Evolutionary conservation across 2,329 filamentous ascomycete genomes (phyloP).

Genomic region (Herpomyces periplanetae): DNA sequence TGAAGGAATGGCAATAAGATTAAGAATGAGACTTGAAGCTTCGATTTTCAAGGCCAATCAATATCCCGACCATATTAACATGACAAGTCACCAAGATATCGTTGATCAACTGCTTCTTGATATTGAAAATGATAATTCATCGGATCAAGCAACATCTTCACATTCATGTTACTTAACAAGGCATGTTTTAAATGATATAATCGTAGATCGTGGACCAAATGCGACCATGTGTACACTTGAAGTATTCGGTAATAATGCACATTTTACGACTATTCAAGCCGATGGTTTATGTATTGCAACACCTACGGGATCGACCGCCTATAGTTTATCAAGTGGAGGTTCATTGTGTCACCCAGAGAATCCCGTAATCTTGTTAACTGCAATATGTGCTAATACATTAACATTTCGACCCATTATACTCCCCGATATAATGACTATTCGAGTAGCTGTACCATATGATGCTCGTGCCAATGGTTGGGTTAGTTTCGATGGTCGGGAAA

Average conservation of each 20-base stretch:
- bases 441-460: slow-evolving; percentile 76
- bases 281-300: slow-evolving; percentile 81
- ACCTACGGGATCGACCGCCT: slow-evolving; percentile 71
- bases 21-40: slow-evolving; percentile 61
- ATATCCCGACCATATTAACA: no score
- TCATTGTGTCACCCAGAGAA: slow-evolving; percentile 85
- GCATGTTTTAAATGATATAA: slow-evolving; percentile 91
- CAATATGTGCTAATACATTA: slow-evolving; percentile 74
- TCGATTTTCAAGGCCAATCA: no score
- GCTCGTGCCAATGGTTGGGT: slow-evolving; percentile 67
- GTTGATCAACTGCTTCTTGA: slow-evolving; percentile 67
- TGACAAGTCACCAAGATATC: slow-evolving; percentile 38
- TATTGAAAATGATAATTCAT: slow-evolving; percentile 42
- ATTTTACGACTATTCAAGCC: slow-evolving; percentile 69
- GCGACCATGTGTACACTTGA: slow-evolving; percentile 68
- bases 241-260: slow-evolving; percentile 71
- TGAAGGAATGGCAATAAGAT: slow-evolving; percentile 52
- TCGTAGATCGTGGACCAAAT: slow-evolving; percentile 71
- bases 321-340: slow-evolving; percentile 79
- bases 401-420: slow-evolving; percentile 88
- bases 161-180: no score
- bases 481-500: slow-evolving; percentile 80
- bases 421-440: slow-evolving; percentile 72
- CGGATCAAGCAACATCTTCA: slow-evolving; percentile 44
- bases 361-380: slow-evolving; percentile 68